Percentiles rank a stretch among this genome's conserved stretches.
phyloP scores from a whole-genome alignment of 2,329 filamentous ascomycete genomes.

The Cordyceps farinosa region DNA sequence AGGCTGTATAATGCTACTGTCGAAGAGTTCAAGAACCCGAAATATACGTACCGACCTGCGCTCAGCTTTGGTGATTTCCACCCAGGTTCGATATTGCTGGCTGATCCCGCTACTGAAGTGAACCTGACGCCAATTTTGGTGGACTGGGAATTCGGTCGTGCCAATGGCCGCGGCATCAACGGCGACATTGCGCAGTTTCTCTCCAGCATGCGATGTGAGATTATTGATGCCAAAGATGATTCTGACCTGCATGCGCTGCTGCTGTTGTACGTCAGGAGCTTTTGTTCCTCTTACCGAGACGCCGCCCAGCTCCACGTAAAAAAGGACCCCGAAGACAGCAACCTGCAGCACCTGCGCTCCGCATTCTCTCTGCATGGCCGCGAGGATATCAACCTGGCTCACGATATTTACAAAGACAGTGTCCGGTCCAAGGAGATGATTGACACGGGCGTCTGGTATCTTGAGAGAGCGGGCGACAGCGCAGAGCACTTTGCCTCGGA shows the following conservation, averaged over 20 bases:
- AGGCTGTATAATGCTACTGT: slow-evolving; percentile 15
- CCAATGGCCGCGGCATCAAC: slow-evolving; percentile 22
- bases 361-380: slow-evolving; percentile 21
- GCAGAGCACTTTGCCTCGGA: slow-evolving; percentile 17
- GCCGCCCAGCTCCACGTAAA: slow-evolving; percentile 10
- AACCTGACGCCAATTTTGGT: slow-evolving; percentile 20
- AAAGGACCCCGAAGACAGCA: slow-evolving; percentile 7
- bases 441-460: slow-evolving; percentile 20
- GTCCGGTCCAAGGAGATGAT: slow-evolving; percentile 17
- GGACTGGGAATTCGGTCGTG: slow-evolving; percentile 24
- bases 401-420: slow-evolving; percentile 14
- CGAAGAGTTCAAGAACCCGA: slow-evolving; percentile 15
- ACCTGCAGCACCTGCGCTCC: slow-evolving; percentile 19
- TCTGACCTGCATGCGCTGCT: slow-evolving; percentile 4
- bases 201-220: slow-evolving; percentile 20
- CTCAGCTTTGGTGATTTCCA: slow-evolving; percentile 23
- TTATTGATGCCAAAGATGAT: slow-evolving; percentile 7
- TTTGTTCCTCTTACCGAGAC: slow-evolving; percentile 20
- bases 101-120: not conserved
- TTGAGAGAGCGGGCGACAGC: slow-evolving; percentile 21
- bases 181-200: slow-evolving; percentile 25
- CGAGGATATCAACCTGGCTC: slow-evolving; percentile 23
- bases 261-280: slow-evolving; percentile 11
- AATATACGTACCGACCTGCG: slow-evolving; percentile 14
- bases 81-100: slow-evolving; percentile 21